phyloP scores from a whole-genome alignment of 371 early-diverging fungal species.

The Mycotypha africana region DNA sequence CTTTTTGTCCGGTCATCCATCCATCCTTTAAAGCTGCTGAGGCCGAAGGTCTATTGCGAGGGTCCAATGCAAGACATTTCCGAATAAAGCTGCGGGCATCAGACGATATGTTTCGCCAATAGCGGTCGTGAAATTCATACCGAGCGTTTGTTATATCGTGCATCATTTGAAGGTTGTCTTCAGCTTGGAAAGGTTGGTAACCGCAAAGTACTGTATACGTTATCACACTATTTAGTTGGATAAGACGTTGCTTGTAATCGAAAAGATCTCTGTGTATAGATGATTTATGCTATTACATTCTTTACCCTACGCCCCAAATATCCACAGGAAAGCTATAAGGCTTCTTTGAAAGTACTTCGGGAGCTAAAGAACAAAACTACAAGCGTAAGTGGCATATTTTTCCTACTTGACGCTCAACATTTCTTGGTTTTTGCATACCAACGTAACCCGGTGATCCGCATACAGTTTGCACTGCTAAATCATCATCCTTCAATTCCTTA shows the following conservation, averaged over 20 bases:
- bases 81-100: slow-evolving; percentile 77
- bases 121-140: slow-evolving; percentile 72
- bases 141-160: slow-evolving; percentile 61
- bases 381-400: too few relatives aligned
- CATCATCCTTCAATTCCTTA: slow-evolving; percentile 35
- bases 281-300: too few relatives aligned
- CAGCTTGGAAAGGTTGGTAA: slow-evolving; percentile 73
- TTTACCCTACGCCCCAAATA: slow-evolving; percentile 70
- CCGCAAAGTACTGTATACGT: slow-evolving; percentile 51
- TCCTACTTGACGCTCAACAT: too few relatives aligned
- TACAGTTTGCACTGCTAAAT: slow-evolving; percentile 45
- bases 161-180: slow-evolving; percentile 55
- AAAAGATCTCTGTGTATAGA: too few relatives aligned
- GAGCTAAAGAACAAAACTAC: slow-evolving; percentile 42
- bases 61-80: slow-evolving; percentile 68
- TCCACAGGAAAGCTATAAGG: slow-evolving; percentile 80
- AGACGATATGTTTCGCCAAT: slow-evolving; percentile 75
- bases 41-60: slow-evolving; percentile 71
- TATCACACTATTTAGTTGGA: too few relatives aligned
- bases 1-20: slow-evolving; percentile 69
- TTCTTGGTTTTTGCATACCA: slow-evolving; percentile 1
- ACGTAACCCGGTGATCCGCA: slow-evolving; percentile 59
- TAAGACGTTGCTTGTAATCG: too few relatives aligned
- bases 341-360: slow-evolving; percentile 71
- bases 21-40: slow-evolving; percentile 76